Base-by-base conservation (phyloP, 257 asterid species). In the Lycium ferocissimum region DNA sequence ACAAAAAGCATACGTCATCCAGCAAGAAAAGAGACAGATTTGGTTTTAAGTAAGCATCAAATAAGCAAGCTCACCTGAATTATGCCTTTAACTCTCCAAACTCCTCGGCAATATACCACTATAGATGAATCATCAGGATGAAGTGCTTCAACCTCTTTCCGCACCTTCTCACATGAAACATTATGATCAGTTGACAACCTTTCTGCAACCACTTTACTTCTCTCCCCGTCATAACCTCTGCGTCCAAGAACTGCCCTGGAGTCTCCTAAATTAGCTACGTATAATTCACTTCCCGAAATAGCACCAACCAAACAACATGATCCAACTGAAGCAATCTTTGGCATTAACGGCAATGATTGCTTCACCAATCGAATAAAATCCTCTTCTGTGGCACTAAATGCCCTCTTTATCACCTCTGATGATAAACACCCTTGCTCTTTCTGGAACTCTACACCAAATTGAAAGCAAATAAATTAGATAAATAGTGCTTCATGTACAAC, bases 31-130 rank as follows among this genome's bases (percentile, higher is more conserved):
- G 51, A 53, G 79, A 82, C 14, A 82, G 7, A 38, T 7, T 47
- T 5, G n/a, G 11, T 47, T 61, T 65, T 49, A 6, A 38, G 75
- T 18, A 81, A 26, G 71, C 84, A 63, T 26, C 14, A 22, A 63
- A 82, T 82, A 17, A 33, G 53, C 56, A 82, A 10, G 57, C 53
- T 18, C 58, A 87, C 90, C 90, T 87, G 90, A 43, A 87, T 87
- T 15, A 87, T 83, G 82, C 90, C 90, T 37, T 85, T 87, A 43
- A 87, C 71, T 61, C 90, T 83, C 90, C 90, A 87, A 58, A 87
- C 90, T 69, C 84, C 86, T 38, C 84, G 88, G 61, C 85, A 79
- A 10, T 66, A 22, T 2, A 85, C 86, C 43, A 87, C 90, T 65
- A 85, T 72, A 11, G 84, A 63, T 22, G 86, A 47, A 79, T 87